Evolutionary conservation across 306 rosid genomes (phyloP), one percentile per base, ranked within the genome.

Genomic region (Cucurbita ficifolia): DNA sequence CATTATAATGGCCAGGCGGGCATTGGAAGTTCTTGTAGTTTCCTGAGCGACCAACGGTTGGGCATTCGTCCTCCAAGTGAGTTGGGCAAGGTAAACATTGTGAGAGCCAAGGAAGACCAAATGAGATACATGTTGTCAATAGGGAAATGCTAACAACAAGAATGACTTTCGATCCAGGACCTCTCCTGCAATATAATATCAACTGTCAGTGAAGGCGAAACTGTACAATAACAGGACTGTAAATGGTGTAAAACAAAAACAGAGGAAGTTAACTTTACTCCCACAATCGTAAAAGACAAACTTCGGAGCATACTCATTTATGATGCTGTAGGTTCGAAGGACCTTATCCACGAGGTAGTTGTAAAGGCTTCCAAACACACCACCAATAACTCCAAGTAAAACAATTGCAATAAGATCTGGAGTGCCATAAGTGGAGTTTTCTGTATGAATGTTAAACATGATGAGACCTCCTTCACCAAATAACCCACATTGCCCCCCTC

Each of bases 401-500:
- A 86, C 61, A 38, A 88, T 89, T 12, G 84, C 92, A 8, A 91
- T 71, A 22, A 88, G 75, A 76, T 86, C 96, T n/a, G 84, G 78
- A 11, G 70, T 48, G 50, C 76, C 75, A 62, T 85, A 90, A 18
- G 70, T 10, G 10, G 89, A 78, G 52, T 73, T 79, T 73, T 82
- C 82, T n/a, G 89, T 79, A 76, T 77, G 79, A 65, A 88, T 91
- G 39, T 86, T 85, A 63, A 83, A 90, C 95, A 92, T 70, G 21
- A 88, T 86, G 65, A 90, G 82, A 54, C 94, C 96, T 38, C 94
- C 96, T 86, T 88, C 91, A 64, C 95, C 96, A 63, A 88, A 91
- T 55, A 89, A 82, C 45, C 97, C 96, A 76, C 96, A 91, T 13
- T 29, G 39, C 73, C 86, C 91, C 1, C 79, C 86, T 43, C 73